Base-by-base conservation (phyloP, 2,329 filamentous ascomycete species). In the Didymella sp. region DNA sequence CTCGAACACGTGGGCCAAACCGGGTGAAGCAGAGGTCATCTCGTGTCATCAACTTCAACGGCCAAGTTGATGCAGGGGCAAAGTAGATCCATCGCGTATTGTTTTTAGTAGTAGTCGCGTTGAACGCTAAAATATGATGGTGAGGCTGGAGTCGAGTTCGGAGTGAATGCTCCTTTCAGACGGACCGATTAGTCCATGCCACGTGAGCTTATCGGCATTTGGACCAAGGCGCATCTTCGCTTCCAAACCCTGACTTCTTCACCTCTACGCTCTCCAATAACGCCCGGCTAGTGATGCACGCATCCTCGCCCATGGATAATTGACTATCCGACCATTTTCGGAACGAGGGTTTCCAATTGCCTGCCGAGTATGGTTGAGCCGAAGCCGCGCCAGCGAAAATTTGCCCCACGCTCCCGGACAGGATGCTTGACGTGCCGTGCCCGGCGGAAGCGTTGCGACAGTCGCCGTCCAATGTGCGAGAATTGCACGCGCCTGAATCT, bases 381-480 rank as follows among this genome's bases (percentile, higher is more conserved):
- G 35, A 70, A 68, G 47, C 66, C 71, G 17, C 68, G 73, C 41
- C 72, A 75, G 51, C 67, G 73, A 47, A 74, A 71, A 62, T 76
- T 75, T 59, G 73, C 72, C 43, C 72, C 73, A 50, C 67, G 73
- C n/a, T 73, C 70, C 15, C 63, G 73, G 40, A 70, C 72, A 56
- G 73, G 73, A 28, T 76, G 73, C 55, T 61, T 75, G 44, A 76
- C 72, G 8, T 76, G 73, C 60, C 67, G 73, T 25, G 64, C 70
- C 27, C 63, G 73, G 40, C 60, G 73, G 38, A 76, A 76, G 50
- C 63, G 73, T 52, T 76, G 73, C 60, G 73, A 75, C 60, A 70
- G 58, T 44, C 63, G 66, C 41, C 72, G 71, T 44, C 73, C 73
- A 33, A 62, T 67, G 42, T 76, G 73, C 55, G 64, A 67, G 41